Evolutionary conservation across 768 basidiomycete species (phyloP).

Genomic region (Pleurotus ostreatus): DNA sequence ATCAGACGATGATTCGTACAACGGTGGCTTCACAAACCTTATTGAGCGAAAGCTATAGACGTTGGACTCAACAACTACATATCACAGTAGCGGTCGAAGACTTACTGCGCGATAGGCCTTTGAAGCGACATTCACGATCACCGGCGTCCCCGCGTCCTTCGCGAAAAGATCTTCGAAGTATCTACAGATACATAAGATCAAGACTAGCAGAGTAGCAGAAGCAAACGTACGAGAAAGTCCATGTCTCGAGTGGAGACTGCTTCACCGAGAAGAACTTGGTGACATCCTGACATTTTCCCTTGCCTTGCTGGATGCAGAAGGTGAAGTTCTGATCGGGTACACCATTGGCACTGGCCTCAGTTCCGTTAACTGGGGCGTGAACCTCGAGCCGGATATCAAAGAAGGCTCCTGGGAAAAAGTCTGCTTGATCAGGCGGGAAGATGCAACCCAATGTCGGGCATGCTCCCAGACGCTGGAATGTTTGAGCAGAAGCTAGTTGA

Average conservation of each 20-base stretch:
- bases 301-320: slow-evolving; percentile 12
- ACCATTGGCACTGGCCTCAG: slow-evolving; percentile 11
- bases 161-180: slow-evolving; percentile 14
- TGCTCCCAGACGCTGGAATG: slow-evolving; percentile 11
- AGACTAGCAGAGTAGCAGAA: background rate
- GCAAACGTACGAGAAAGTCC: slow-evolving; percentile 11
- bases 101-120: slow-evolving; percentile 14
- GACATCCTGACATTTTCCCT: slow-evolving; percentile 10
- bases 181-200: background rate
- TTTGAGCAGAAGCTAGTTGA: slow-evolving; percentile 9
- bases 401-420: slow-evolving; percentile 11
- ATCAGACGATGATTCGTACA: background rate
- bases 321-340: slow-evolving; percentile 11
- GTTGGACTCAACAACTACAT: background rate
- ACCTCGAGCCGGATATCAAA: slow-evolving; percentile 15
- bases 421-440: slow-evolving; percentile 14
- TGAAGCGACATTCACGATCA: slow-evolving; percentile 12
- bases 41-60: slow-evolving; percentile 21
- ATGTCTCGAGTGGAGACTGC: slow-evolving; percentile 9
- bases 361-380: slow-evolving; percentile 12
- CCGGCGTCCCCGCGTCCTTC: slow-evolving; percentile 7
- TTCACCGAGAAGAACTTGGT: slow-evolving; percentile 10
- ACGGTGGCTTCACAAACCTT: slow-evolving; percentile 15
- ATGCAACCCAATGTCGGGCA: slow-evolving; percentile 14
- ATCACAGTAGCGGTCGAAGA: background rate